Evolutionary conservation across 441 rosid genomes (phyloP), one percentile per base, ranked within the genome.

Genomic region (Populus hybrid): DNA sequence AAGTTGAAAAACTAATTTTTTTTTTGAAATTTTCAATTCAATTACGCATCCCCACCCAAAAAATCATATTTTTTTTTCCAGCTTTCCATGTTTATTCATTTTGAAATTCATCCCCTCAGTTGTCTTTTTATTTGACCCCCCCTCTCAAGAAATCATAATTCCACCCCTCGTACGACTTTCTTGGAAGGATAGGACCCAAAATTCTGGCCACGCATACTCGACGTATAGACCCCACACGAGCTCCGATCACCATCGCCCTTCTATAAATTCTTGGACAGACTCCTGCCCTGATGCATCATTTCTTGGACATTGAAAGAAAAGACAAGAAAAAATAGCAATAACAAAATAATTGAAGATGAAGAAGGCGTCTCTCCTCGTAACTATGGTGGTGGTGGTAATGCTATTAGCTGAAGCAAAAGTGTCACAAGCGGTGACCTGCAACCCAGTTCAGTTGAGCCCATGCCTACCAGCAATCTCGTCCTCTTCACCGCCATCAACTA

Each of bases 361-460:
- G 74, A 75, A 14, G 30, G 53, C 6, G 2, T 38, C 18, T 30
- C 75, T 77, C 4, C 76, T 63, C 32, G 7, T 79, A 9, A 19
- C 24, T 1, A 67, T 67, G 74, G 77, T 38, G 74, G 64, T 75
- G 67, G 34, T 19, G 77, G 74, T 69, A 18, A 74, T 75, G 28
- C 63, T 73, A 14, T 30, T 69, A 16, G 75, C 59, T 16, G 66
- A 67, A 64, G 68, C 72, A 12, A 66, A 36, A 1, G 65, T 76
- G 40, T 78, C 84, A 0, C 72, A 85, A 75, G 91, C 92, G 10
- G 92, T 72, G 77, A 86, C 85, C n/a, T 89, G 92, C 73, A 83
- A 71, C 34, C 82, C 85, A 12, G 9, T 40, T 78, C 78, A 86
- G 81, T 82, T 89, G 84, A 86, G 86, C 81, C 50, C 89, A 19